Conservation (phyloP, 2,329 filamentous ascomycete species). For the Trichoderma atroviride region DNA sequence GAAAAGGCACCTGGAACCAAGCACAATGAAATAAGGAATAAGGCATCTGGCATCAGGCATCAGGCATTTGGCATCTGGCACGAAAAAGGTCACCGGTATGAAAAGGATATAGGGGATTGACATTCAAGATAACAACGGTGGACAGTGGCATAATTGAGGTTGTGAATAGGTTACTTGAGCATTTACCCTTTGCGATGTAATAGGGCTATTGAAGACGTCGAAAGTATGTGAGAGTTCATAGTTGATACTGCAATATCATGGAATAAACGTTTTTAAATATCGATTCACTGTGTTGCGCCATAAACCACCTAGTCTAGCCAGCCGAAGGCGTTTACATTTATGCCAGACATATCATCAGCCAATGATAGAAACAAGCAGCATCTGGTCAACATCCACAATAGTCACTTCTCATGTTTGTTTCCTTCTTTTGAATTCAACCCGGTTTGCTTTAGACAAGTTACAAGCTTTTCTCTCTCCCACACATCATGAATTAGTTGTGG, state of each 20-base stretch:
- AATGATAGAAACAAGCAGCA: neutral
- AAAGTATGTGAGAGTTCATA: neutral
- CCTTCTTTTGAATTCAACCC: neutral
- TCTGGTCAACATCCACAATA: neutral
- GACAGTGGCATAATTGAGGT: neutral
- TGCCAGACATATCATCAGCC: neutral
- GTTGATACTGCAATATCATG: neutral
- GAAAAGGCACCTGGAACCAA: neutral
- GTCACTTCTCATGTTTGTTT: neutral
- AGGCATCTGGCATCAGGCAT: neutral
- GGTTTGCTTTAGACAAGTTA: neutral
- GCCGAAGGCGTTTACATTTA: neutral
- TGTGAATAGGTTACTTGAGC: neutral
- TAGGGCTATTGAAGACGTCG: neutral
- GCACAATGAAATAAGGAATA: neutral
- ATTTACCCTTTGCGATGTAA: neutral
- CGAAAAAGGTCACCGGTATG: neutral
- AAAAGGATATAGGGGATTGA: neutral
- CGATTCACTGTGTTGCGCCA: neutral
- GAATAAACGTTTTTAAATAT: neutral
- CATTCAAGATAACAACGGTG: neutral
- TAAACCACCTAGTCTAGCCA: neutral
- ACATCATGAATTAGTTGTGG: neutral
- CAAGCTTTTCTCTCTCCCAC: neutral
- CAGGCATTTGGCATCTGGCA: neutral